Evolutionary conservation across 2,329 filamentous ascomycete species (phyloP).

Genomic region (Botrytis fragariae): DNA sequence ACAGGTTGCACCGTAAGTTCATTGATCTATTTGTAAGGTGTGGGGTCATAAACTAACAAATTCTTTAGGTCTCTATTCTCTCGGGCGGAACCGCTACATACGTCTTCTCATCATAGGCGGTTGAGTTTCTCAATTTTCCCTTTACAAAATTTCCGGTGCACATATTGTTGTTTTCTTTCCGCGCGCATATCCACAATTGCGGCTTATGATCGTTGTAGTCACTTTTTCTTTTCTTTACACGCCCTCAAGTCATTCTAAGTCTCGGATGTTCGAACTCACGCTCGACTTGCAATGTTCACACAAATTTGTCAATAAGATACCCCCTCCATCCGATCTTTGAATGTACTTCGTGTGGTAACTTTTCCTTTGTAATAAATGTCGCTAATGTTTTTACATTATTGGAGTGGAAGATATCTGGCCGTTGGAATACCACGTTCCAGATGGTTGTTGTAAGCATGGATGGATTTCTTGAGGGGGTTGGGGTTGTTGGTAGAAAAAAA

Average conservation of each 20-base stretch:
- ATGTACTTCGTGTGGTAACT: conserved; percentile 19
- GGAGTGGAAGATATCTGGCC: conserved; percentile 26
- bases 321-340: conserved; percentile 14
- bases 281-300: conserved; percentile 29
- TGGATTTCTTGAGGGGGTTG: conserved; percentile 25
- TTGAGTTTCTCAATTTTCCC: conserved; percentile 23
- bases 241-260: conserved; percentile 9
- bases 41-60: conserved; percentile 23
- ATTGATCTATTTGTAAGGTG: neutral
- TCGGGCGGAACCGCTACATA: conserved; percentile 27
- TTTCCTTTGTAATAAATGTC: conserved; percentile 38
- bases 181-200: conserved; percentile 26
- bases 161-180: conserved; percentile 26
- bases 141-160: conserved; percentile 26
- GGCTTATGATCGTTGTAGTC: conserved; percentile 32
- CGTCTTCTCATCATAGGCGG: conserved; percentile 32
- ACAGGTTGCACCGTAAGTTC: conserved; percentile 40
- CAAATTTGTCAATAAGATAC: conserved; percentile 28
- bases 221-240: conserved; percentile 16
- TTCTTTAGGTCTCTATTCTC: conserved; percentile 29
- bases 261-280: conserved; percentile 27
- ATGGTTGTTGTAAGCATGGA: conserved; percentile 29
- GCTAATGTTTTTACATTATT: conserved; percentile 39
- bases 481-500: conserved; percentile 19
- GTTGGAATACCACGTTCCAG: conserved; percentile 24